phyloP scores from a whole-genome alignment of 352 stramenopile species.

The Blastocystis sp. region DNA sequence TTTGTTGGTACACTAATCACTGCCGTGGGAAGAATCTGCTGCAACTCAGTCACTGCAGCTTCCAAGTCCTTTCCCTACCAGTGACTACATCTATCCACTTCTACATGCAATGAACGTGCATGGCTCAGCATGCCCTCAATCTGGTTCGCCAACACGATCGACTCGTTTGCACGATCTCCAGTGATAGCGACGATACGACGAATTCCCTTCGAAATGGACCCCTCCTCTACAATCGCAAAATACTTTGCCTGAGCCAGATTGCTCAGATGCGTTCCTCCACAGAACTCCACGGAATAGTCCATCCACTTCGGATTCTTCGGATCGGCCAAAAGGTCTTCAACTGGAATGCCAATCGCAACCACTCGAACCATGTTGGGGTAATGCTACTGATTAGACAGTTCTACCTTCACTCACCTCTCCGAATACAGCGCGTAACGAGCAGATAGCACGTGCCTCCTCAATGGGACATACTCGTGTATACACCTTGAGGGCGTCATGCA shows the following conservation, averaged over 20 bases:
- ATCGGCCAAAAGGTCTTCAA: constrained; percentile 69
- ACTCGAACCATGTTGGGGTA: constrained; percentile 97
- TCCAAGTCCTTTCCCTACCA: constrained; percentile 66
- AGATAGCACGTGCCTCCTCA: constrained; percentile 83
- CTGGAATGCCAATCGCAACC: constrained; percentile 81
- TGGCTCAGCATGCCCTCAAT: constrained; percentile 74
- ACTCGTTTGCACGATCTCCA: constrained; percentile 75
- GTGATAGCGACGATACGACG: constrained; percentile 88
- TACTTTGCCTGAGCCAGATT: constrained; percentile 89
- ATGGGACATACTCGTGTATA: constrained; percentile 83
- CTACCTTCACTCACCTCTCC: constrained; percentile 75
- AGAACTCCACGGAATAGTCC: constrained; percentile 94
- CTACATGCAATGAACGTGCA: constrained; percentile 65
- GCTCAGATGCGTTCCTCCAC: constrained; percentile 90
- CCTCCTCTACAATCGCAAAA: constrained; percentile 93
- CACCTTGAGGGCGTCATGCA: constrained; percentile 69
- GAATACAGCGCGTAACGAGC: constrained; percentile 92
- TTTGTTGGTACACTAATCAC: constrained; percentile 72
- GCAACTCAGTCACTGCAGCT: constrained; percentile 64
- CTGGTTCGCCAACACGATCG: constrained; percentile 74
- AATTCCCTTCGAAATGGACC: constrained; percentile 90
- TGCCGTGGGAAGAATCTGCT: constrained; percentile 68
- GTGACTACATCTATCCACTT: background rate
- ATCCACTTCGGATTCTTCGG: constrained; percentile 77
- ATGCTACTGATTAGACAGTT: background rate